Conservation (phyloP, 805 yeast genomes). For the Metschnikowia kofuensis region DNA sequence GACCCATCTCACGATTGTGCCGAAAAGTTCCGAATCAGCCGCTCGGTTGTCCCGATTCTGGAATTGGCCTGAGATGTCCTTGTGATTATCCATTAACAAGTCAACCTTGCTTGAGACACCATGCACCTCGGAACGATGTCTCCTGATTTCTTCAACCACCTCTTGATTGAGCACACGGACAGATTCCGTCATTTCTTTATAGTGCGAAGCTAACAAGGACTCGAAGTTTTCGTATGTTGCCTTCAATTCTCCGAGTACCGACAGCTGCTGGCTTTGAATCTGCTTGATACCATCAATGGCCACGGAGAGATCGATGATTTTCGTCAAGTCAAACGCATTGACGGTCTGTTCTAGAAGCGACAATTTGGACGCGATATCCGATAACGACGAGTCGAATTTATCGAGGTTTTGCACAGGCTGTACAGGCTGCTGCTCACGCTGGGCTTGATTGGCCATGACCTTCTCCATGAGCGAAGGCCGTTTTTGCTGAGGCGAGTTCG, state of each 20-base stretch:
- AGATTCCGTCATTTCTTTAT: slow-evolving; percentile 30
- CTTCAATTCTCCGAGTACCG: slow-evolving; percentile 18
- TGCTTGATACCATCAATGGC: slow-evolving; percentile 19
- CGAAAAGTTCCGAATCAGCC: slow-evolving; percentile 20
- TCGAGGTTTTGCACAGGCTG: slow-evolving; percentile 1
- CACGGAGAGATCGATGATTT: slow-evolving; percentile 9
- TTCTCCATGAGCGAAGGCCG: slow-evolving; percentile 40
- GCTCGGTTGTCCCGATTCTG: slow-evolving; percentile 13
- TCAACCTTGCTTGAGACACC: slow-evolving; percentile 38
- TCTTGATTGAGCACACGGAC: slow-evolving; percentile 32
- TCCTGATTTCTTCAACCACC: slow-evolving; percentile 41
- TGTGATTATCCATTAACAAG: slow-evolving; percentile 38
- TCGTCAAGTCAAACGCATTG: slow-evolving; percentile 8
- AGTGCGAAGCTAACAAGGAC: slow-evolving; percentile 26
- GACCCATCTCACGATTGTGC: slow-evolving; percentile 34
- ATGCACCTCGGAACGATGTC: slow-evolving; percentile 35
- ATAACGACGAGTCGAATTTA: slow-evolving; percentile 8
- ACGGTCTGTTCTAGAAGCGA: slow-evolving; percentile 8
- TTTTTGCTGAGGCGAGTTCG: slow-evolving; percentile 17
- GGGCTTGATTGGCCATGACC: slow-evolving; percentile 24
- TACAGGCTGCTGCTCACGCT: slow-evolving; percentile 3
- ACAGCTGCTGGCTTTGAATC: slow-evolving; percentile 19
- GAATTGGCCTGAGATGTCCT: slow-evolving; percentile 33
- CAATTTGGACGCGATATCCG: slow-evolving; percentile 11
- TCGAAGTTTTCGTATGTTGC: slow-evolving; percentile 26